Evolutionary conservation across 2,329 filamentous ascomycete species (phyloP).

Genomic region (Cryphonectria naterciae): DNA sequence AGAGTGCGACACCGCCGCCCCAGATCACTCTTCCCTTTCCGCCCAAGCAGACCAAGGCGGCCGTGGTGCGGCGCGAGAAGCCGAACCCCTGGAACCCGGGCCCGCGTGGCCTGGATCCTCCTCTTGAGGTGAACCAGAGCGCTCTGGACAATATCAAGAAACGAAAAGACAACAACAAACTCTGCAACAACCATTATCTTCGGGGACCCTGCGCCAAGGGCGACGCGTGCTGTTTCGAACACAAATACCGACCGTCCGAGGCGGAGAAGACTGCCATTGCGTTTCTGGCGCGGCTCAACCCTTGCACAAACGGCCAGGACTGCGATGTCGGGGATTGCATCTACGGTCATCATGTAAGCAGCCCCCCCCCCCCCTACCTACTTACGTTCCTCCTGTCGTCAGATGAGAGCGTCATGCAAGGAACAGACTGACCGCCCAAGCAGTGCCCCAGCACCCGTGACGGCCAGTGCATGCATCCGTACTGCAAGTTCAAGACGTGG

Average conservation of each 20-base stretch:
- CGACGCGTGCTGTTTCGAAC: conserved; percentile 60
- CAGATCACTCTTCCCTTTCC: conserved; percentile 47
- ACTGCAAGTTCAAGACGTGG: conserved; percentile 58
- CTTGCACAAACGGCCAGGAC: conserved; percentile 61
- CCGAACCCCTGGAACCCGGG: conserved; percentile 56
- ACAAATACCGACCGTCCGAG: conserved; percentile 55
- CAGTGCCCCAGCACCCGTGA: conserved; percentile 60
- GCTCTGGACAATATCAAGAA: conserved; percentile 61
- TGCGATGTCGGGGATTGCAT: conserved; percentile 63
- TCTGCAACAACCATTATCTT: conserved; percentile 67
- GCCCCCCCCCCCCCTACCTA: too few relatives aligned
- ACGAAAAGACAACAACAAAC: conserved; percentile 57
- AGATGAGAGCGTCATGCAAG: neutral
- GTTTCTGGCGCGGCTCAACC: conserved; percentile 59
- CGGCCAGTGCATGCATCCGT: conserved; percentile 56
- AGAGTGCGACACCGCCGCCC: conserved; percentile 48
- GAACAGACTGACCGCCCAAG: neutral
- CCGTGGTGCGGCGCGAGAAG: conserved; percentile 32
- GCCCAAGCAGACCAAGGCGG: conserved; percentile 31
- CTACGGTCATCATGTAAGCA: conserved; percentile 64
- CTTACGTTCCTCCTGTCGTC: neutral
- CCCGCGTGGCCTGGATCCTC: conserved; percentile 57
- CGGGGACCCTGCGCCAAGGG: conserved; percentile 60
- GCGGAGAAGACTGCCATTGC: conserved; percentile 62
- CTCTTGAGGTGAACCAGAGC: conserved; percentile 49